Conservation (phyloP, 2,329 filamentous ascomycete species). For the Cryphonectria naterciae region DNA sequence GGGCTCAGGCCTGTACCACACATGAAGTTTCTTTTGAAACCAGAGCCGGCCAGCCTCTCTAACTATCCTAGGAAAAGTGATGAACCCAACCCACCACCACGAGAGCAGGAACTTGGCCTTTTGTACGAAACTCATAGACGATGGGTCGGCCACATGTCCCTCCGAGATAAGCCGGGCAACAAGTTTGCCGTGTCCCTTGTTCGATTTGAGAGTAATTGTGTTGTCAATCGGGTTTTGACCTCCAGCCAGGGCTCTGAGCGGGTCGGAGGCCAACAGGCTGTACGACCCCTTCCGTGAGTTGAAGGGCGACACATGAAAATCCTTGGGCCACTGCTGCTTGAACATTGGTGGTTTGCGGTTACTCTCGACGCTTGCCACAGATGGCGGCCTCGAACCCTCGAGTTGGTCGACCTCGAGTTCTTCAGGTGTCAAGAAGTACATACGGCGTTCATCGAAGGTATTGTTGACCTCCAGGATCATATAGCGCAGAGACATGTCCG, state of each 20-base stretch:
- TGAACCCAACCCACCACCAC: slow-evolving; percentile 72
- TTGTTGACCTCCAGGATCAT: slow-evolving; percentile 79
- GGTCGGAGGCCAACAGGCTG: slow-evolving; percentile 54
- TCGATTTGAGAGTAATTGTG: slow-evolving; percentile 64
- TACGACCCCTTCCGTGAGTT: slow-evolving; percentile 64
- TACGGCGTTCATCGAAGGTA: slow-evolving; percentile 72
- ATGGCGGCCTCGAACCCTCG: not conserved
- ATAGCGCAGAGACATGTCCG: slow-evolving; percentile 58
- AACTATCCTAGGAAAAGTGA: slow-evolving; percentile 68
- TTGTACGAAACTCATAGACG: slow-evolving; percentile 45
- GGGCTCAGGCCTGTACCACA: slow-evolving; percentile 70
- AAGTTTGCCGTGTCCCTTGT: slow-evolving; percentile 63
- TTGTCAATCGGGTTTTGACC: slow-evolving; percentile 54
- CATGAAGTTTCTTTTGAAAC: slow-evolving; percentile 59
- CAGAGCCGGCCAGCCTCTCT: slow-evolving; percentile 63
- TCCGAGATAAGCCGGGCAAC: slow-evolving; percentile 63
- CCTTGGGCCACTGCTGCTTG: slow-evolving; percentile 64
- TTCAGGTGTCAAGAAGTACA: slow-evolving; percentile 62
- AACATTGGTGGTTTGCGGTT: slow-evolving; percentile 39
- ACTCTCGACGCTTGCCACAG: slow-evolving; percentile 2
- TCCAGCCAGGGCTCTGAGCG: slow-evolving; percentile 45
- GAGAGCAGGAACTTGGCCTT: slow-evolving; percentile 52
- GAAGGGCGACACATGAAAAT: slow-evolving; percentile 79
- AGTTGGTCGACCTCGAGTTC: slow-evolving; percentile 28
- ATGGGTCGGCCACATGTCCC: slow-evolving; percentile 54